Conservation (phyloP, 2,329 filamentous ascomycete species). For the Neonectria faginata region DNA sequence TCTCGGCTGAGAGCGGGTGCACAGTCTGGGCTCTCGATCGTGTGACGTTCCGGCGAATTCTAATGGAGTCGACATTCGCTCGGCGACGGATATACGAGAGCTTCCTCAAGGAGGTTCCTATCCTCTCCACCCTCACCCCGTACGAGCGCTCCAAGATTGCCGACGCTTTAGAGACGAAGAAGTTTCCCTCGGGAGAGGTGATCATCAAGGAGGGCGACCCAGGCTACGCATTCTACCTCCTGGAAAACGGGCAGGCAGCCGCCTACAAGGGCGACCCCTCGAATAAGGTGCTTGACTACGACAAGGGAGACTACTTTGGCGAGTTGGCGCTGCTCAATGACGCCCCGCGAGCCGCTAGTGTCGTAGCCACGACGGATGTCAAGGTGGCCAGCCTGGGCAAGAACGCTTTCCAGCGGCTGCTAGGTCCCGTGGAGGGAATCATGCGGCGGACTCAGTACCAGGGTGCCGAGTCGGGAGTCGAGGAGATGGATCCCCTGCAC, state of each 20-base stretch:
- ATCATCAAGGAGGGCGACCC: constrained; percentile 95
- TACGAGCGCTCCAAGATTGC: constrained; percentile 99
- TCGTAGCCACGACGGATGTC: constrained; percentile 85
- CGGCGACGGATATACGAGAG: constrained; percentile 96
- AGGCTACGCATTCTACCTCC: constrained; percentile 90
- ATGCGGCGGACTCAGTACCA: constrained; percentile 83
- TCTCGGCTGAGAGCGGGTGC: constrained; percentile 81
- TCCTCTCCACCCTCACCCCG: constrained; percentile 83
- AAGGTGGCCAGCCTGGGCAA: constrained; percentile 95
- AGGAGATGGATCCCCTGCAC: constrained; percentile 75
- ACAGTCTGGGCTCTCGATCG: constrained; percentile 96
- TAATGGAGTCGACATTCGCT: constrained; percentile 98
- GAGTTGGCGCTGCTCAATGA: constrained; percentile 95
- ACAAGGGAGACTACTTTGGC: constrained; percentile 96
- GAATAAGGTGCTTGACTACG: constrained; percentile 81
- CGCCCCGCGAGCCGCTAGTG: constrained; percentile 89
- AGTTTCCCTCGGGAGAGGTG: constrained; percentile 80
- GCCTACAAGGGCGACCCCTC: constrained; percentile 83
- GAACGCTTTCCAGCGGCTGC: constrained; percentile 91
- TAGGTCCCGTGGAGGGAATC: constrained; percentile 94
- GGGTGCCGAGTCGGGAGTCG: constrained; percentile 70
- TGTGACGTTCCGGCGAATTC: constrained; percentile 94
- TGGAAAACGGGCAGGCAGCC: constrained; percentile 88
- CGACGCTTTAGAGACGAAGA: constrained; percentile 92
- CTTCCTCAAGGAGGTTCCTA: constrained; percentile 92